Conservation (phyloP, 2,329 filamentous ascomycete genomes). For the Cadophora sp. region DNA sequence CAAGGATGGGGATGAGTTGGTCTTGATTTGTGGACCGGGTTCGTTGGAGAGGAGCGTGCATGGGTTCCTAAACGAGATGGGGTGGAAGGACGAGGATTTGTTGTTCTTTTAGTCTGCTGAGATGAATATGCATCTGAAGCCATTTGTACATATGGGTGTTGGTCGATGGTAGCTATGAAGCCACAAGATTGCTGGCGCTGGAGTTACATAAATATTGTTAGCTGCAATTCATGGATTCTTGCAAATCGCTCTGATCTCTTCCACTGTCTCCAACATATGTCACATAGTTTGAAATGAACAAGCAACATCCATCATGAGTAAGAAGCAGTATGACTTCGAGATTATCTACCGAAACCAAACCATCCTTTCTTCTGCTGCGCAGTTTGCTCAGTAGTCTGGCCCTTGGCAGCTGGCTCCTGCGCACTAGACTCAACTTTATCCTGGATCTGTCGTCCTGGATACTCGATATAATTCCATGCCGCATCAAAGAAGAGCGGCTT, state of each 20-base stretch:
- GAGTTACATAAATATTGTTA: background rate
- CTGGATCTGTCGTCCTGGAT: constrained; percentile 67
- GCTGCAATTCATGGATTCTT: background rate
- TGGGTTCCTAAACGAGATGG: constrained; percentile 62
- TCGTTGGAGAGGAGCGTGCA: constrained; percentile 74
- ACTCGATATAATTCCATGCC: constrained; percentile 97
- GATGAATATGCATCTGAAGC: background rate
- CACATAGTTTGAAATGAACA: background rate
- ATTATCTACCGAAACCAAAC: constrained; percentile 68
- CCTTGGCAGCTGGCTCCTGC: constrained; percentile 39
- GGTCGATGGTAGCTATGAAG: background rate
- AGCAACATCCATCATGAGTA: background rate
- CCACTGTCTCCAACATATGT: background rate
- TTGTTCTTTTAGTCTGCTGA: constrained; percentile 69
- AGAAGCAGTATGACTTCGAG: background rate
- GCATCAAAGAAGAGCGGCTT: constrained; percentile 97
- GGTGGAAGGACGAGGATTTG: constrained; percentile 76
- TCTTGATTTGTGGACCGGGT: constrained; percentile 81
- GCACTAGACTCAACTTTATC: constrained; percentile 37
- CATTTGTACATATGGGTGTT: constrained; percentile 3
- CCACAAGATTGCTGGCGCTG: background rate
- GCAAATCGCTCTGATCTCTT: background rate
- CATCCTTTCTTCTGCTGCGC: constrained; percentile 71
- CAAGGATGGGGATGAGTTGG: constrained; percentile 61
- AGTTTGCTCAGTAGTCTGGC: constrained; percentile 47